Percentiles rank a stretch among this genome's conserved stretches.
phyloP scores from a whole-genome alignment of 345 rosid species.

The Iberis pinnata region DNA sequence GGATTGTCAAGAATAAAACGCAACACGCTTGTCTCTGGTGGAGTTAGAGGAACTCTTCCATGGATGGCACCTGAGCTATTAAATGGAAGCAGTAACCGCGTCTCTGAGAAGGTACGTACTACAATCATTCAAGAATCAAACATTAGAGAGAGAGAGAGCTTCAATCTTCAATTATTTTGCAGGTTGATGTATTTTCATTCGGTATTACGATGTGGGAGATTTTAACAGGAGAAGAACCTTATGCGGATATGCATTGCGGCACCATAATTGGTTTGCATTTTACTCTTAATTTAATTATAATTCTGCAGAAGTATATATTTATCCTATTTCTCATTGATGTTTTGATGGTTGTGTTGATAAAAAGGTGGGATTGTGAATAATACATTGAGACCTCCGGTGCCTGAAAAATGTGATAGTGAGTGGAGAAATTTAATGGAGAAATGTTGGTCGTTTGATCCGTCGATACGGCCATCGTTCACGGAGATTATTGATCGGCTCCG shows the following conservation, averaged over 20 bases:
- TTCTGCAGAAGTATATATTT: background rate
- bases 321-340: background rate
- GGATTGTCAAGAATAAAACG: conserved; percentile 74
- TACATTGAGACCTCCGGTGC: conserved; percentile 58
- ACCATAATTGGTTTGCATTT: conserved; percentile 55
- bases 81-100: conserved; percentile 59
- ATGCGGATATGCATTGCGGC: conserved; percentile 76
- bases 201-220: conserved; percentile 79
- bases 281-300: background rate
- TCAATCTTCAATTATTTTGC: background rate
- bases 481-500: conserved; percentile 54
- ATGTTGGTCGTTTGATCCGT: conserved; percentile 61
- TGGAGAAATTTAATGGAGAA: conserved; percentile 68
- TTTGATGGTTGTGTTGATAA: background rate
- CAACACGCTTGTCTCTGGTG: conserved; percentile 70
- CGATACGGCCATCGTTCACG: conserved; percentile 57
- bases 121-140: background rate
- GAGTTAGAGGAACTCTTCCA: conserved; percentile 81
- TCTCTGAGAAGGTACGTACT: conserved; percentile 56
- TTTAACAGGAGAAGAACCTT: conserved; percentile 64
- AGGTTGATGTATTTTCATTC: conserved; percentile 79
- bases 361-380: conserved; percentile 69
- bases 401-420: conserved; percentile 46
- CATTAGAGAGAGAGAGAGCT: background rate
- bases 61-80: conserved; percentile 89